Evolutionary conservation across 495 filamentous ascomycete species (phyloP), one percentile per base, ranked within the genome.

Genomic region (Penicillium canescens): DNA sequence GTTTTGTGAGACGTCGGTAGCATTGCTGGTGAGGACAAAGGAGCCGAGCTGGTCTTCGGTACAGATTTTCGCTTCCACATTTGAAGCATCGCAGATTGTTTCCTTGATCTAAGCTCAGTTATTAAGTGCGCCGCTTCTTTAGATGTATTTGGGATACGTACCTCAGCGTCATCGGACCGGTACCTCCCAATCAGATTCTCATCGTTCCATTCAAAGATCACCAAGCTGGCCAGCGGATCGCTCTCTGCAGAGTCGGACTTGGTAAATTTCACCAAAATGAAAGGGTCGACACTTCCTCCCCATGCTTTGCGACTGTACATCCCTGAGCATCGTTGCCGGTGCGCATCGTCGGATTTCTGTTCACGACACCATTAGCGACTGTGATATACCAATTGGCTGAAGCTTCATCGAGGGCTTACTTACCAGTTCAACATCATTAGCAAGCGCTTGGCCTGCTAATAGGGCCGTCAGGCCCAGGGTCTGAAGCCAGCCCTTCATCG

Each of bases 141-240:
- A 2, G 13, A 26, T 10, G 20, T 6, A 28, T 36, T 21, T 35
- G 41, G 26, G 6, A 13, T 18, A 49, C 59, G 37, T 68, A 77
- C 74, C 39, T 73, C 69, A 49, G 65, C 57, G 34, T 67, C 67
- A 31, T 59, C 65, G 42, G 64, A 62, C 39, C 63, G 58, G 42
- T 60, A 67, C 42, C 62, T 66, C n/a, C 93, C 94, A 52, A 98
- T 85, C 43, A 90, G 78, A 52, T 82, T 71, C 64, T 87, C 82
- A 63, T 99, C 94, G 57, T 77, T 85, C 88, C 91, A 99, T 75
- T 99, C 93, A 65, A 96, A 97, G 44, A 99, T 86, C 13, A 96
- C 79, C 60, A 99, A 75, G 68, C 90, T 93, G 49, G 91, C 88
- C 23, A 90, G 73, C 11, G 88, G 86, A 64, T 96, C 88, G 18